Conservation (phyloP, 495 filamentous ascomycete genomes). For the Durotheca rogersii region DNA sequence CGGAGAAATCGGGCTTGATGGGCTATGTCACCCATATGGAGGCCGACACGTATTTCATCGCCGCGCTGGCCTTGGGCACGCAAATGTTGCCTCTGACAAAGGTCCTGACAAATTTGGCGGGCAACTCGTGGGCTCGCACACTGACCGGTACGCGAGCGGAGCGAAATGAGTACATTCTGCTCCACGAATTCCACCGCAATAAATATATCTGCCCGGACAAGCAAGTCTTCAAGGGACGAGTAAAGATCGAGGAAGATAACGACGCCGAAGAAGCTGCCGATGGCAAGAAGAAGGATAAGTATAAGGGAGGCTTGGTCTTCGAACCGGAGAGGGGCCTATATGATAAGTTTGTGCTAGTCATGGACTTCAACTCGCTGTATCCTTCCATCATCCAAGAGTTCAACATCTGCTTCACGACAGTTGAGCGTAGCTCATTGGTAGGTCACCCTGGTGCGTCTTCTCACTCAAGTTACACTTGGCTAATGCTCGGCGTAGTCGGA, state of each 20-base stretch:
- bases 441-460: slow-evolving; percentile 15
- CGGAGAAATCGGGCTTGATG: slow-evolving; percentile 79
- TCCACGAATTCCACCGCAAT: slow-evolving; percentile 93
- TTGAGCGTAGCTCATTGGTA: slow-evolving; percentile 70
- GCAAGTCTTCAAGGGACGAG: slow-evolving; percentile 65
- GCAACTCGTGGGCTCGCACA: slow-evolving; percentile 97
- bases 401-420: slow-evolving; percentile 99
- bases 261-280: slow-evolving; percentile 67
- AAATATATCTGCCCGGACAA: slow-evolving; percentile 99
- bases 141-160: slow-evolving; percentile 93
- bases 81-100: slow-evolving; percentile 94
- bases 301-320: slow-evolving; percentile 96
- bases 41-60: slow-evolving; percentile 92
- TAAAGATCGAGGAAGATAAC: slow-evolving; percentile 63
- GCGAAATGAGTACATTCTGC: slow-evolving; percentile 97
- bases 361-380: slow-evolving; percentile 99
- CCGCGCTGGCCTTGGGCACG: slow-evolving; percentile 79
- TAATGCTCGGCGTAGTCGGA: slow-evolving; percentile 56
- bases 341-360: slow-evolving; percentile 94
- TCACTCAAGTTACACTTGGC: slow-evolving; percentile 2
- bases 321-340: slow-evolving; percentile 97
- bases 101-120: slow-evolving; percentile 92
- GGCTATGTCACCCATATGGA: slow-evolving; percentile 92
- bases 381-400: slow-evolving; percentile 98
- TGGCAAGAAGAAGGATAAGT: slow-evolving; percentile 95